phyloP scores from a whole-genome alignment of 768 basidiomycete genomes.

The Boletus tylopilopsis region DNA sequence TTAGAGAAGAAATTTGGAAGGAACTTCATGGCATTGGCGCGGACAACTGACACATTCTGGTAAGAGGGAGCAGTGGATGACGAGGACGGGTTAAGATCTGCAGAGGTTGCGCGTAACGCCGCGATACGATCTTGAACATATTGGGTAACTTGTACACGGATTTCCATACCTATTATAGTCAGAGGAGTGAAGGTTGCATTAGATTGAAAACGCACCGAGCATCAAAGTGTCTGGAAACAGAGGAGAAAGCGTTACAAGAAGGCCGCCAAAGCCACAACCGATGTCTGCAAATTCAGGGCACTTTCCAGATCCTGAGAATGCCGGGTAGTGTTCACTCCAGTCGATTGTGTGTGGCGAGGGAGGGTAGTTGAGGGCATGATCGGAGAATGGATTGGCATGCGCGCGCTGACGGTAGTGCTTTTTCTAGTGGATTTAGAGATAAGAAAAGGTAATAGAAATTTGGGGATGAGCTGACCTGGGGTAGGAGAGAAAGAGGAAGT shows the following conservation, averaged over 20 bases:
- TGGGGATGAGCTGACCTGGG: conserved; percentile 41
- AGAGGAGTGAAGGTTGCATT: not conserved
- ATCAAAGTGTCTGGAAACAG: conserved; percentile 89
- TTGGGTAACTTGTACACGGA: conserved; percentile 92
- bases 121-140: conserved; percentile 93
- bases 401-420: conserved; percentile 80
- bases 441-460: not conserved
- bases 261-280: conserved; percentile 96
- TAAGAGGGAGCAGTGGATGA: conserved; percentile 42
- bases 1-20: conserved; percentile 93
- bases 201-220: conserved; percentile 64
- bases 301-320: conserved; percentile 53
- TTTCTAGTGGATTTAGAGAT: conserved; percentile 52
- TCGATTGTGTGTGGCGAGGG: conserved; percentile 69
- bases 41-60: conserved; percentile 89
- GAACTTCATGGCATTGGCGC: conserved; percentile 99
- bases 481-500: conserved; percentile 32
- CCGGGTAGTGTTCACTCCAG: conserved; percentile 83
- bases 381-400: conserved; percentile 84
- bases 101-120: conserved; percentile 75
- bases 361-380: conserved; percentile 87
- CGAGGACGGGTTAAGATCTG: conserved; percentile 13
- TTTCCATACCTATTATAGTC: conserved; percentile 78
- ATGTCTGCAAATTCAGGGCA: conserved; percentile 93
- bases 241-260: conserved; percentile 84